Evolutionary conservation across 2,329 filamentous ascomycete species (phyloP).

Genomic region (Aureobasidium vineae): DNA sequence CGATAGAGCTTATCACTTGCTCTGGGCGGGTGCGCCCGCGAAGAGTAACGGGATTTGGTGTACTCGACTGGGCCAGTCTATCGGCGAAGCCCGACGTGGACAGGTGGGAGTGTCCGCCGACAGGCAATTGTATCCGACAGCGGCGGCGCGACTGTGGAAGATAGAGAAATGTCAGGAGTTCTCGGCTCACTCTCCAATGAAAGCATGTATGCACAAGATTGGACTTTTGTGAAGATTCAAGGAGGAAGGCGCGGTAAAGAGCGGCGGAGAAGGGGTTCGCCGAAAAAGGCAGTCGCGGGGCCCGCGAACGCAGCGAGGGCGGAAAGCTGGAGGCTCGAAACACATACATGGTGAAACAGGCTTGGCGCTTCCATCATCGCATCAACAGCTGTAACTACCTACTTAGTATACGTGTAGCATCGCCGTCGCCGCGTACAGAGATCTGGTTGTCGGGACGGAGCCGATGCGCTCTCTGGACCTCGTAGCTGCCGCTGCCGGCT

Average conservation of each 20-base stretch:
- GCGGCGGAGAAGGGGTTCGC: not conserved
- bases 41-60: not conserved
- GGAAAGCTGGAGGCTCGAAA: not conserved
- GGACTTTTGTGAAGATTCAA: no score
- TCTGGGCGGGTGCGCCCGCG: slow-evolving; percentile 7
- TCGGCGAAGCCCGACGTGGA: slow-evolving; percentile 17
- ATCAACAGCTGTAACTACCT: slow-evolving; percentile 1
- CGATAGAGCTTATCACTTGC: slow-evolving; percentile 14
- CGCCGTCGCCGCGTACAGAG: not conserved
- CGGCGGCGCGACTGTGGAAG: not conserved
- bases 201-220: not conserved
- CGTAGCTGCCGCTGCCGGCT: slow-evolving; percentile 23
- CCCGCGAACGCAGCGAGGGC: not conserved
- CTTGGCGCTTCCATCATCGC: slow-evolving; percentile 7
- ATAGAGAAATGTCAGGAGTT: slow-evolving; percentile 7
- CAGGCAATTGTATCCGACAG: not conserved
- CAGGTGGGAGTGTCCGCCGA: slow-evolving; percentile 5
- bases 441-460: not conserved
- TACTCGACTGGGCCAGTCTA: not conserved
- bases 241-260: not conserved
- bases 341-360: slow-evolving; percentile 3
- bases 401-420: not conserved
- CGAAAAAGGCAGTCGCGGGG: not conserved
- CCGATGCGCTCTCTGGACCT: slow-evolving; percentile 24
- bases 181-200: not conserved